Percentiles rank a stretch among this genome's conserved stretches.
Evolutionary conservation across 2,329 filamentous ascomycete genomes (phyloP).

Genomic region (Zarea fungicola): DNA sequence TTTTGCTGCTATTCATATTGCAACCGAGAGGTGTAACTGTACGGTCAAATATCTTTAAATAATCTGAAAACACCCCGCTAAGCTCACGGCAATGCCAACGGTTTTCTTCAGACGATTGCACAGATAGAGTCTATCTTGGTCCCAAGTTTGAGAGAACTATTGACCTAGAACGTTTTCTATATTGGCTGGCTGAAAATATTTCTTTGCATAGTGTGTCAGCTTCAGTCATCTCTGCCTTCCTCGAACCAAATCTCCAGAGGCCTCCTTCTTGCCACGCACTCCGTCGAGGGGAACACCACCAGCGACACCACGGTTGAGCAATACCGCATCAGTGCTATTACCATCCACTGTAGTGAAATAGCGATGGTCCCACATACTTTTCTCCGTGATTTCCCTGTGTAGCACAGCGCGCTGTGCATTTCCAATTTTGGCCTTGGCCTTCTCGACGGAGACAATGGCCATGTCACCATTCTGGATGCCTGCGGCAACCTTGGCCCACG

Average conservation of each 20-base stretch:
- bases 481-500: constrained; percentile 80
- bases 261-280: constrained; percentile 58
- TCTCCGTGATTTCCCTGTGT: constrained; percentile 68
- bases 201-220: constrained; percentile 33
- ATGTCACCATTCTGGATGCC: constrained; percentile 80
- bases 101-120: no score
- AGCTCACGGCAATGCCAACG: no score
- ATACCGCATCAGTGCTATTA: constrained; percentile 33
- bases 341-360: constrained; percentile 64
- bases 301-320: constrained; percentile 38
- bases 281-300: constrained; percentile 46
- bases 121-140: no score
- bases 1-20: no score
- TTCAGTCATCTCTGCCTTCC: constrained; percentile 35
- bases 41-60: no score
- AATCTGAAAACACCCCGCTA: no score
- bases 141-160: no score
- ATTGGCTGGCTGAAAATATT: constrained; percentile 39
- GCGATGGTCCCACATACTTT: constrained; percentile 70
- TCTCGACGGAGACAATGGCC: constrained; percentile 71
- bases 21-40: no score
- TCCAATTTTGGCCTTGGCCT: constrained; percentile 87
- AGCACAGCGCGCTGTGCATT: constrained; percentile 74
- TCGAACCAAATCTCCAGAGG: constrained; percentile 54
- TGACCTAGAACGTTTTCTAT: constrained; percentile 38